phyloP scores from a whole-genome alignment of 306 rosid species.

The Ormosia semicastrata region DNA sequence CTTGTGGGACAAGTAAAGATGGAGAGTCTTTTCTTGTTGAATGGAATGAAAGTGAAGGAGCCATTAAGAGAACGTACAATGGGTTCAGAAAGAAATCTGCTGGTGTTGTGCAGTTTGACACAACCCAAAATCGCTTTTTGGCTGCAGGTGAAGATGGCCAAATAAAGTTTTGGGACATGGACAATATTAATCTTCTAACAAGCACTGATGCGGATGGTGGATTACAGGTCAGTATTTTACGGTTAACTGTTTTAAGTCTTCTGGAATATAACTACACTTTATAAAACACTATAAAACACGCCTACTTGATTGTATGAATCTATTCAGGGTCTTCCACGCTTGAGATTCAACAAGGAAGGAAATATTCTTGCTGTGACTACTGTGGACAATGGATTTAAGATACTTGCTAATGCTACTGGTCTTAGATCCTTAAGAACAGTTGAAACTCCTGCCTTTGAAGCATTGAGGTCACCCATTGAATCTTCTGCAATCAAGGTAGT shows the following conservation, averaged over 20 bases:
- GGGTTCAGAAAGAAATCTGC: constrained; percentile 75
- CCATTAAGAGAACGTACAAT: constrained; percentile 65
- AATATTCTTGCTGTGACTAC: constrained; percentile 85
- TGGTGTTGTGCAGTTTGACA: constrained; percentile 86
- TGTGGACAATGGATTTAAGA: constrained; percentile 68
- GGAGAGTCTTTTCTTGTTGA: constrained; percentile 86
- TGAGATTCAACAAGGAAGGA: constrained; percentile 89
- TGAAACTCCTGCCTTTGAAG: constrained; percentile 66
- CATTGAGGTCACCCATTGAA: constrained; percentile 68
- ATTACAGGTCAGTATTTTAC: constrained; percentile 55
- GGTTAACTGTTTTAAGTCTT: constrained; percentile 11
- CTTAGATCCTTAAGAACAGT: constrained; percentile 55
- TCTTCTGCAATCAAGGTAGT: constrained; percentile 66
- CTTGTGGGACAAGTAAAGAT: constrained; percentile 91
- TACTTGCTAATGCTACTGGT: constrained; percentile 73
- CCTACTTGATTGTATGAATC: constrained; percentile 23
- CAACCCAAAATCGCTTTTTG: constrained; percentile 75
- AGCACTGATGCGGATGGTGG: constrained; percentile 78
- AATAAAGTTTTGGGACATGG: constrained; percentile 92
- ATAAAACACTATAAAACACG: neutral
- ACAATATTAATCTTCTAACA: constrained; percentile 43
- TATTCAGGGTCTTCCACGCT: constrained; percentile 69
- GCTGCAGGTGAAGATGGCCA: constrained; percentile 91
- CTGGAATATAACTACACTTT: neutral
- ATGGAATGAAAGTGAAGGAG: constrained; percentile 91